Base-by-base conservation (phyloP, 2,329 filamentous ascomycete genomes). In the Ampelomyces quisqualis region DNA sequence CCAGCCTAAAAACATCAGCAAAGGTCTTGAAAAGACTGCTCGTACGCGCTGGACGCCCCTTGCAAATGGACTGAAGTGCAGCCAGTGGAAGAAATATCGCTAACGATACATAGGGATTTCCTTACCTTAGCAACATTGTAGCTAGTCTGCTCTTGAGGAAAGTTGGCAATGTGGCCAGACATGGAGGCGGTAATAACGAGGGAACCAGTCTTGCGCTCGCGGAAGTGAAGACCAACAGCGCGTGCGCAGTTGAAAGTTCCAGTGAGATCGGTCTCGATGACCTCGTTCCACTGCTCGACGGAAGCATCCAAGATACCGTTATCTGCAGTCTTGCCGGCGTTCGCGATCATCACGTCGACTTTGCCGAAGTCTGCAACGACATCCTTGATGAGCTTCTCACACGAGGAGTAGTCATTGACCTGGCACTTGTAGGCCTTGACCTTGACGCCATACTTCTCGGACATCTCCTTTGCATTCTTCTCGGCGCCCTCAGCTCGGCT, bases 171-270 rank as follows among this genome's bases (percentile, higher is more conserved):
- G 72, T 82, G 81, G 53, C 86, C 88, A 34, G 85, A 88, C 86
- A 91, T 85, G 55, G 76, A 80, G n/a, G 81, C 75, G 26, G 82
- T 86, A 65, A 84, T 81, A 68, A 86, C 74, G 64, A 85, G 77
- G 47, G 76, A 80, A 34, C 82, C 82, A 32, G 73, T 81, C 55
- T 80, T 79, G 47, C 78, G 77, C 70, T 83, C 72, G 69, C 81
- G 81, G 77, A 84, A 85, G 70, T 93, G 85, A 40, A 84, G 78
- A 22, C 90, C 90, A n/a, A 88, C 87, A 14, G 88, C 88, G 73
- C 91, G 88, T 18, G 89, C 88, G 49, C 88, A 94, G 76, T 87
- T 91, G 70, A 86, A 89, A 26, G 85, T 85, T 9, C 90, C 90
- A n/a, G 83, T 93, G 55, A 95, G 77, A 70, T 96, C 94, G 60